Base-by-base conservation (phyloP, 352 stramenopile genomes). In the Globisporangium heterothallicum region DNA sequence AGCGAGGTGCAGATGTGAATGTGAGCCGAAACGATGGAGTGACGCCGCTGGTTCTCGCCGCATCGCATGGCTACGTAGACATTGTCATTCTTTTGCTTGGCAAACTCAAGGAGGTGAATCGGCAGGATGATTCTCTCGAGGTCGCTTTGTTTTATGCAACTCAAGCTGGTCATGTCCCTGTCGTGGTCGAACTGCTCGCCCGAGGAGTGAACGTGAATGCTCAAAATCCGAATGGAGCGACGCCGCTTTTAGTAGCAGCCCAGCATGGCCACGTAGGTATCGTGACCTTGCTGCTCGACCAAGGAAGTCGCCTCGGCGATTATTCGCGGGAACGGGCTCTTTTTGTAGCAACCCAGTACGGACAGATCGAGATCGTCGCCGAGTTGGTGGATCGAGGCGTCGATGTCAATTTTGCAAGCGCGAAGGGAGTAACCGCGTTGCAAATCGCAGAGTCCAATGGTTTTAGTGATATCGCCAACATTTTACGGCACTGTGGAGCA, bases 301-400 rank as follows among this genome's bases (percentile, higher is more conserved):
- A 48, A 16, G 35, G 36, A 16, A 4, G 16, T 6, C 19, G 21
- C n/a, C 38, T 29, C 16, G 26, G 25, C 7, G n/a, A 48, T 16
- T 21, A 30, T 16, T 42, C 30, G 13, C 49, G 41, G 5, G 49
- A 41, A n/a, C 38, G 41, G 49, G 49, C 49, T 4, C 19, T 56
- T 6, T 38, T 56, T 19, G 18, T 38, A 27, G 49, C 49, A 18
- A 41, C 26, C 8, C 36, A 48, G 24, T 27, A 22, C 30, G 38
- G 19, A 0, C n/a, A 47, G 19, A 25, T 56, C 14, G 41, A 56
- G 7, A 19, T 46, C 6, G 49, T 56, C 9, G 49, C 45, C 2
- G 34, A 56, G 49, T 29, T 56, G 18, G 25, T 56, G 6, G 49
- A 48, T 6, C 26, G 38, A 21, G 49, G 49, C 9, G 49, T 56